These are phyloP conservation scores for Cyphellophora europaea DNA, from an alignment of 2,329 filamentous ascomycete genomes.

Conservation along the genomic window DNA sequence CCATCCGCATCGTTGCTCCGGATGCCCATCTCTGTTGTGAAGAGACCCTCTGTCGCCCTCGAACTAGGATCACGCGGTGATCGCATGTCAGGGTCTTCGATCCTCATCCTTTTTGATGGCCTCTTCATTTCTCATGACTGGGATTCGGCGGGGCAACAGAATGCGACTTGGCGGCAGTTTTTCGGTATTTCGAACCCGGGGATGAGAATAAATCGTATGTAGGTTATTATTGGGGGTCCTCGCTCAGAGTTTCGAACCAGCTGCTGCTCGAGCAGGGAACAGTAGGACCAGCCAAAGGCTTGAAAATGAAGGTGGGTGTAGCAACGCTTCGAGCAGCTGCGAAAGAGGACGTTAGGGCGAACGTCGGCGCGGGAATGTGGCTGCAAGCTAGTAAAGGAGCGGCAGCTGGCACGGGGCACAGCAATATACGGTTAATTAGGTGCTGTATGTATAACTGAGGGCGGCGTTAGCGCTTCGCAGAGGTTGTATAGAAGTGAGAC, in stretches of 20 bases:
- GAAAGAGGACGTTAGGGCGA: conserved; percentile 7
- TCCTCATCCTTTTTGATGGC: conserved; percentile 16
- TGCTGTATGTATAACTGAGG: background rate
- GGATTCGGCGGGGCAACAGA: background rate
- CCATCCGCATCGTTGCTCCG: conserved; percentile 9
- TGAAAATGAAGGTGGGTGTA: conserved; percentile 1
- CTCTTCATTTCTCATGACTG: conserved; percentile 12
- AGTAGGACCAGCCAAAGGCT: background rate
- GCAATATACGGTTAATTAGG: conserved; percentile 2
- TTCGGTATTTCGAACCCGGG: background rate
- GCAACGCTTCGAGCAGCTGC: background rate
- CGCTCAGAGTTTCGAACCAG: no score
- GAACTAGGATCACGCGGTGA: conserved; percentile 14
- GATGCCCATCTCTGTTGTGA: conserved; percentile 15
- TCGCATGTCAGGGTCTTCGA: conserved; percentile 14
- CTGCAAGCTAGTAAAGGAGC: conserved; percentile 2
- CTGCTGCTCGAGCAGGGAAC: conserved; percentile 3
- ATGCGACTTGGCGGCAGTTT: conserved; percentile 4
- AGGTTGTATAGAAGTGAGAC: background rate
- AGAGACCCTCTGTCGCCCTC: conserved; percentile 13
- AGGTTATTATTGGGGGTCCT: no score
- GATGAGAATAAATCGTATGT: background rate
- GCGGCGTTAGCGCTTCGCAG: background rate
- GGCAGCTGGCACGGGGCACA: conserved; percentile 12
- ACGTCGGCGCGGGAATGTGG: conserved; percentile 1